These are phyloP conservation scores for Cercospora sp. DNA, from an alignment of 2,329 filamentous ascomycete genomes.

Conservation along the genomic window DNA sequence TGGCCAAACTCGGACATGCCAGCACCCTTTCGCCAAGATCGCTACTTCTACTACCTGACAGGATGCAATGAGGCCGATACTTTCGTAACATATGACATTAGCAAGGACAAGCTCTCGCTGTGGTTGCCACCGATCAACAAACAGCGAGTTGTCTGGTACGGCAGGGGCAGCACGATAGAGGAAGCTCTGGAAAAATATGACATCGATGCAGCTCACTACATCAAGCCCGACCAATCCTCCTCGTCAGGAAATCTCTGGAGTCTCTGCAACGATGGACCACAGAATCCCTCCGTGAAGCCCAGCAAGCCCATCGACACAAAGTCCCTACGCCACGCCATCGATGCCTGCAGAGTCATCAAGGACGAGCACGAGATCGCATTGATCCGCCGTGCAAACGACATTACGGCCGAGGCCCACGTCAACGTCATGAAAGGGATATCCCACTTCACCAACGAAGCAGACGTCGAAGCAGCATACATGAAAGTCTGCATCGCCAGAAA, in stretches of 20 bases:
- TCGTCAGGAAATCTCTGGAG: neutral
- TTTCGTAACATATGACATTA: conserved; percentile 77
- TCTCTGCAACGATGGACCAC: neutral
- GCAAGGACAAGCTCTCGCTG: conserved; percentile 70
- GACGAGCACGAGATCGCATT: conserved; percentile 81
- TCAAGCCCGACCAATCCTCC: conserved; percentile 13
- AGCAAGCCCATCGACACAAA: conserved; percentile 7
- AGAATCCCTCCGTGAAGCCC: neutral
- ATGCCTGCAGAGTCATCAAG: conserved; percentile 79
- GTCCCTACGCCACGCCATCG: conserved; percentile 68
- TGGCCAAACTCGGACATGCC: conserved; percentile 74
- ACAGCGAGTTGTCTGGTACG: conserved; percentile 91
- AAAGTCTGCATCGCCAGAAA: conserved; percentile 70
- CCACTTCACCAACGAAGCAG: conserved; percentile 70
- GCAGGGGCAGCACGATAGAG: conserved; percentile 73
- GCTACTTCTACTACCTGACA: conserved; percentile 92
- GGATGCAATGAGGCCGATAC: conserved; percentile 81
- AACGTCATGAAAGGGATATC: conserved; percentile 67
- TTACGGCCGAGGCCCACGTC: conserved; percentile 76
- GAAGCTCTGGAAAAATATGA: conserved; percentile 79
- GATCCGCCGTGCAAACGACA: conserved; percentile 75
- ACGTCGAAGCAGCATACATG: conserved; percentile 78
- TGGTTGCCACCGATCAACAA: conserved; percentile 88
- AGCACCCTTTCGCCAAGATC: conserved; percentile 73
- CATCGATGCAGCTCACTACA: conserved; percentile 67